Base-by-base conservation (phyloP, 345 rosid genomes). In the Citrus mangshanensis region DNA sequence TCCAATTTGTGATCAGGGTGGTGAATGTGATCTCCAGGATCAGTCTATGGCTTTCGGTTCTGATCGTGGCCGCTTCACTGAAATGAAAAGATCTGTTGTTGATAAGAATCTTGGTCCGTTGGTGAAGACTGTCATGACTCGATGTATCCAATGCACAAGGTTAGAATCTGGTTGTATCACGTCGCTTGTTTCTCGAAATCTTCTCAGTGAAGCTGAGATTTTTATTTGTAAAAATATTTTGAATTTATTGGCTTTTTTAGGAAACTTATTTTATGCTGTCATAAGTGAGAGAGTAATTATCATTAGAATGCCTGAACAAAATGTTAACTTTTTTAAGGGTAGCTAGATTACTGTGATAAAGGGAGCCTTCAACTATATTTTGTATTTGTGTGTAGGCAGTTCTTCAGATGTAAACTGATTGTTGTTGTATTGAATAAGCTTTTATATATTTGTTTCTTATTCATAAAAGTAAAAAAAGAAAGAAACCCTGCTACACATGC, bases 21-120 rank as follows among this genome's bases (percentile, higher is more conserved):
- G 98, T 77, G 99, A 96, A 70, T 94, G 99, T 82, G 99, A 96
- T 88, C 98, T 96, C 73, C 99, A 96, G 80, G 99, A 96, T 85
- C 99, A 97, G 84, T 94, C 98, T 64, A 97, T 97, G 99, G 99
- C 99, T 70, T 97, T 97, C 82, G 99, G 99, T 60, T 92, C 99
- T 67, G 98, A 97, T 71, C 95, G 98, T 64, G 98, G 98, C 68
- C 90, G 99, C 77, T 96, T 96, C 84, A 93, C 98, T 68, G 99
- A 96, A 79, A 84, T 93, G 89, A 96, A 96, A 85, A 91, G 98
- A 84, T 94, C 99, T 22, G 99, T 96, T 16, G 99, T 96, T 28
- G 99, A 96, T 80, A 96, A 96, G 87, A 96, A 96, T 74, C 98
- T 96, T 46, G 99, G 98, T 70, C 99, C 99, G 70, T 85, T 96